Evolutionary conservation across 2,329 filamentous ascomycete genomes (phyloP), one percentile per base, ranked within the genome.

Genomic region (Nemania bipapillata): DNA sequence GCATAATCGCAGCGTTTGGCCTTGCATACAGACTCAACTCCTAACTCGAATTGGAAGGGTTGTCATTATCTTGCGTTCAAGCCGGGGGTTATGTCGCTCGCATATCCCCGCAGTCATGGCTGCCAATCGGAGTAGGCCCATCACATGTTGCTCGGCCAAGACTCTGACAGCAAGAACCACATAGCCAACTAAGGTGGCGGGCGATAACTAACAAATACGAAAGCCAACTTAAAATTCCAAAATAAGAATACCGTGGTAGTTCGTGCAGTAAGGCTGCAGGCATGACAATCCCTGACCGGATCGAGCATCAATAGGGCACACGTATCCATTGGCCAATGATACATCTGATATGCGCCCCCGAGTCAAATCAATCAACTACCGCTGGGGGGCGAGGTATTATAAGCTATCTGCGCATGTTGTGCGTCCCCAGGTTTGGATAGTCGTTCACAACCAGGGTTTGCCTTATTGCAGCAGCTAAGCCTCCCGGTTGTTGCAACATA

Each of bases 181-280:
- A 45, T 15, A 28, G 32, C 22, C 42, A 50, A 37, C 52, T 17
- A 17, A 32, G 9, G 30, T n/a, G 50, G 50, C 22, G 45, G 24
- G 9, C 26, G 57, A 40, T 28, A 57, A 15, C 28, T 5, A n/a
- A 49, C 35, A 56, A 45, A n/a, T 20, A 35, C 50, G 52, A 53
- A 24, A 37, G 22, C n/a, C 30, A 40, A 42, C 22, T 17, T 22
- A 45, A 8, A 30, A 50, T 15, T 32, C 57, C n/a, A 45, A 11
- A 24, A 55, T 32, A 66, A 40, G 50, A 22, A n/a, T 45, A 26
- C 22, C 20, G 12, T 42, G 57, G 52, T 56, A 62, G 64, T 63
- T 66, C 53, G 53, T 58, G 64, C 64, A 63, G 64, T 45, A 63
- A 47, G 53, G 64, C 58, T 66, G 64, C 64, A 66, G 58, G 28